Conservation (phyloP, 257 asterid species). For the Solanum sitiens region DNA sequence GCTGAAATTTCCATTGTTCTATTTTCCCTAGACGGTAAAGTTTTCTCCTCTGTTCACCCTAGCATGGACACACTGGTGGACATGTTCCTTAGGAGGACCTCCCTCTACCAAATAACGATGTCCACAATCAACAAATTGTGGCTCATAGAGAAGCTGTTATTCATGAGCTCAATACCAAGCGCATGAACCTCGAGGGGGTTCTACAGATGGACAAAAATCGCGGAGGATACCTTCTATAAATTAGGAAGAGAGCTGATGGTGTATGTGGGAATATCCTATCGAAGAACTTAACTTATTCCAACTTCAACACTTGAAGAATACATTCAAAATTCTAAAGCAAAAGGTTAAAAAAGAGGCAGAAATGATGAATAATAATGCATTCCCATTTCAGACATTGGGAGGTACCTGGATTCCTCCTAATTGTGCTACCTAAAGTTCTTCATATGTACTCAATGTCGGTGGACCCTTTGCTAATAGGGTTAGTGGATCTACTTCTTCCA, state of each 20-base stretch:
- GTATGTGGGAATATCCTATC: conserved; percentile 10
- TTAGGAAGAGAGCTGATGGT: no score
- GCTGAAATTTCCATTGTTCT: conserved; percentile 35
- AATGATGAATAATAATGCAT: background rate
- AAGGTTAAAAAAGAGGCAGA: background rate
- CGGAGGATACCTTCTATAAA: no score
- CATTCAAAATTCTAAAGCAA: background rate
- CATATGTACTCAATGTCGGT: background rate
- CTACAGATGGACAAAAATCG: no score
- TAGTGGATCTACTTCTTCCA: no score
- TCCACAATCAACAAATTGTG: no score
- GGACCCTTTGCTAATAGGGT: background rate
- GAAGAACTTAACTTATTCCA: background rate
- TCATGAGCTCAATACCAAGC: no score
- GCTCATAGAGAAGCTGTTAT: no score
- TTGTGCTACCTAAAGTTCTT: background rate
- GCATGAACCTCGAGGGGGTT: no score
- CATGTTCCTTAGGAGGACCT: background rate
- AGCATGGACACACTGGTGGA: conserved; percentile 13
- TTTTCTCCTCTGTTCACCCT: conserved; percentile 51
- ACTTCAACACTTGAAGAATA: background rate
- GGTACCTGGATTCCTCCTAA: background rate
- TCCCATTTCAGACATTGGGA: background rate
- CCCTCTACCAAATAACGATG: no score
- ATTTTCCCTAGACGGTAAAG: conserved; percentile 39